Evolutionary conservation across 306 rosid species (phyloP).

Genomic region (Echinosophora koreensis): DNA sequence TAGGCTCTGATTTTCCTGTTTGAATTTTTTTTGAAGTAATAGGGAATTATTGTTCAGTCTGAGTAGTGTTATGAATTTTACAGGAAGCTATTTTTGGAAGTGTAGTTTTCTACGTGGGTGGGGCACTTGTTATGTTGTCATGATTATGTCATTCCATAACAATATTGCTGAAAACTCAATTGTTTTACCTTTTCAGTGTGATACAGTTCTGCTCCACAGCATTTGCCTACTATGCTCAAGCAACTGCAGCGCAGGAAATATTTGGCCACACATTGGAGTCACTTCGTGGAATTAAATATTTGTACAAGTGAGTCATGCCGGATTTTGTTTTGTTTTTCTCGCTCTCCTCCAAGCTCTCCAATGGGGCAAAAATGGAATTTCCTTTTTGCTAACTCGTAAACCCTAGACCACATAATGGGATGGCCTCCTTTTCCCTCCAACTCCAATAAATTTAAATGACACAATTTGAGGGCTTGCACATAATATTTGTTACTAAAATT

Average conservation of each 20-base stretch:
- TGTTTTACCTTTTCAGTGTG: slow-evolving; percentile 70
- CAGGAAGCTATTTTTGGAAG: not conserved
- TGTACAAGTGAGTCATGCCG: slow-evolving; percentile 84
- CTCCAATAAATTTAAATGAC: not conserved
- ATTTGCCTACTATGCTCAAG: slow-evolving; percentile 99
- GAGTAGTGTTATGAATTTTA: not conserved
- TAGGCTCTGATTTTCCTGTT: slow-evolving; percentile 28
- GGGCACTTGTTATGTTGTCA: slow-evolving; percentile 5
- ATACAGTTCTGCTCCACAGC: slow-evolving; percentile 99
- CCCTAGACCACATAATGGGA: slow-evolving; percentile 15
- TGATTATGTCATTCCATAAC: slow-evolving; percentile 30
- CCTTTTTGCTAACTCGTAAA: slow-evolving; percentile 25
- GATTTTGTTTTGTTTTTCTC: slow-evolving; percentile 12
- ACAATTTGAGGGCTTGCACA: no score
- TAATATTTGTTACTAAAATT: no score
- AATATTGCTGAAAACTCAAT: slow-evolving; percentile 37
- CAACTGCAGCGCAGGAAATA: slow-evolving; percentile 98
- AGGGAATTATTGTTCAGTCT: not conserved
- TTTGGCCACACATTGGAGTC: slow-evolving; percentile 96
- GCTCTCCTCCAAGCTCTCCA: not conserved
- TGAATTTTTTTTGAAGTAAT: not conserved
- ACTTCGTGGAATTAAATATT: slow-evolving; percentile 91
- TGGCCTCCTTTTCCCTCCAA: not conserved
- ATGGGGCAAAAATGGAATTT: not conserved
- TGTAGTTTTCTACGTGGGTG: slow-evolving; percentile 1